phyloP scores from a whole-genome alignment of 768 basidiomycete genomes.

The Gloeophyllum trabeum region DNA sequence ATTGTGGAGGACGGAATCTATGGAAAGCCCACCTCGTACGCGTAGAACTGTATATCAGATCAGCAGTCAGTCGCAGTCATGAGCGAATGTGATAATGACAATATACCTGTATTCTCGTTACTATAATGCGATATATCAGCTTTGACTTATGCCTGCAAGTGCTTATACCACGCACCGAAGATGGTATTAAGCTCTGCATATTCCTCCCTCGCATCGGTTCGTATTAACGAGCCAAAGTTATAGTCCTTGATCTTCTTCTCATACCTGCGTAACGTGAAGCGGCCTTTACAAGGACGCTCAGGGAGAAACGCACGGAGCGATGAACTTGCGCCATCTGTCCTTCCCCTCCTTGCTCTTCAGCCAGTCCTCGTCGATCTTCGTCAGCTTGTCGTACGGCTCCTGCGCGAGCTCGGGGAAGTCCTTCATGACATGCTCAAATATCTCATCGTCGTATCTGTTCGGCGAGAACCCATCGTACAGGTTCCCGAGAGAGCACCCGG shows the following conservation, averaged over 20 bases:
- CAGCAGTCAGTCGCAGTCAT: not conserved
- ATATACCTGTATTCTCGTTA: slow-evolving; percentile 60
- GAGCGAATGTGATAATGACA: slow-evolving; percentile 5
- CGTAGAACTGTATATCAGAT: slow-evolving; percentile 62
- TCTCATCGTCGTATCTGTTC: slow-evolving; percentile 72
- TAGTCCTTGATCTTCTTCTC: slow-evolving; percentile 86
- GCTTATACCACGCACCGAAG: slow-evolving; percentile 59
- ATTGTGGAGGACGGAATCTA: slow-evolving; percentile 1
- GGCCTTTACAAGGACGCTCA: not conserved
- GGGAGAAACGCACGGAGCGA: slow-evolving; percentile 41
- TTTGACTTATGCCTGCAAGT: not conserved
- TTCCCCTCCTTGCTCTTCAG: slow-evolving; percentile 88
- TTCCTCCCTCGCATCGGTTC: slow-evolving; percentile 66
- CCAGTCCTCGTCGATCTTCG: slow-evolving; percentile 75
- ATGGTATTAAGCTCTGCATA: slow-evolving; percentile 92
- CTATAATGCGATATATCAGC: slow-evolving; percentile 18
- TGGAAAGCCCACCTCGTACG: slow-evolving; percentile 56
- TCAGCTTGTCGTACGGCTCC: slow-evolving; percentile 27
- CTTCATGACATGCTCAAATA: slow-evolving; percentile 63
- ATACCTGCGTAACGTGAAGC: slow-evolving; percentile 42
- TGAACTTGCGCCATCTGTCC: slow-evolving; percentile 84
- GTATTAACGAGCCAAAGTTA: slow-evolving; percentile 94
- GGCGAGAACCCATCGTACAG: slow-evolving; percentile 4
- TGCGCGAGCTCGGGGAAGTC: slow-evolving; percentile 69
- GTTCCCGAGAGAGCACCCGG: not conserved